Conservation (phyloP, 73 alveolate species). For the Paramecium bursaria region DNA sequence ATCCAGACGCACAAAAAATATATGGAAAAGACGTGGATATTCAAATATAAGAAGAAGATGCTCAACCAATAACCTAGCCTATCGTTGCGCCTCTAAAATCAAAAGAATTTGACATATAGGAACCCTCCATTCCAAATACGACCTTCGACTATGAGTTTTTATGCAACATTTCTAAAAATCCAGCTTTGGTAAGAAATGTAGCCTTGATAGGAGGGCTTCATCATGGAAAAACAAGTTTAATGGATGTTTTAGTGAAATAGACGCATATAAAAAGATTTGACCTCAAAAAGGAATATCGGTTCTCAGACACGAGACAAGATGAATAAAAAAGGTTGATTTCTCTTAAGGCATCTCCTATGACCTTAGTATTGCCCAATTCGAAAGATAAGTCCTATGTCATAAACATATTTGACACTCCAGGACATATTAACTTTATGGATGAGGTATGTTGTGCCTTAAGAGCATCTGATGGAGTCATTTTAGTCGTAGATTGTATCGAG, state of each 20-base stretch:
- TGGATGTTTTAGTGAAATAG: constrained; percentile 95
- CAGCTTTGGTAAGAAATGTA: constrained; percentile 95
- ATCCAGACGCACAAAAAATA: constrained; percentile 95
- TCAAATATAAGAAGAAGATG: constrained; percentile 99
- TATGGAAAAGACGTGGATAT: constrained; percentile 97
- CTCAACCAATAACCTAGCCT: constrained; percentile 98
- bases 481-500: constrained; percentile 92
- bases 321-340: constrained; percentile 96
- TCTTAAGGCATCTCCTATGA: constrained; percentile 95
- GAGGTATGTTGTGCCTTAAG: constrained; percentile 92
- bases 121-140: constrained; percentile 90
- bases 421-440: constrained; percentile 96
- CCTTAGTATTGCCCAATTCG: constrained; percentile 92
- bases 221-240: constrained; percentile 98
- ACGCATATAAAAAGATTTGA: constrained; percentile 92
- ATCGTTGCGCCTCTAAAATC: constrained; percentile 96
- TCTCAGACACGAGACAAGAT: constrained; percentile 97
- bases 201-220: constrained; percentile 98
- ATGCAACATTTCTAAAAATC: constrained; percentile 91
- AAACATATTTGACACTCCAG: constrained; percentile 99
- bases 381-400: constrained; percentile 98
- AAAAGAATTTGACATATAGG: constrained; percentile 90
- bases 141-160: constrained; percentile 92
- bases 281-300: constrained; percentile 83
- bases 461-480: constrained; percentile 93